phyloP scores from a whole-genome alignment of 2,329 filamentous ascomycete genomes.

The Coniochaeta sp. region DNA sequence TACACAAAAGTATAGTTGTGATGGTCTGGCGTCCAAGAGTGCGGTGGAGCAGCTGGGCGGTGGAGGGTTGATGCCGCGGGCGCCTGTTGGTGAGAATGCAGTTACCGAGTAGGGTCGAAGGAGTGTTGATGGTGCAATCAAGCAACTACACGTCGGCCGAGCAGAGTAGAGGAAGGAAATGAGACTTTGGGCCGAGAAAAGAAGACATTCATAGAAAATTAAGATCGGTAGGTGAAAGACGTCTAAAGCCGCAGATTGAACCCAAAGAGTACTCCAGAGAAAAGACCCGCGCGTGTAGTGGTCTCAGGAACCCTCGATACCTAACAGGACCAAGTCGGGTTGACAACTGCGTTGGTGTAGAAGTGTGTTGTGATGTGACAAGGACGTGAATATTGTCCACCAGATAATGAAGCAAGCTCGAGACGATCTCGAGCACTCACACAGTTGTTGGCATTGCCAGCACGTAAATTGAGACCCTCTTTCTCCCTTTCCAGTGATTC shows the following conservation, averaged over 20 bases:
- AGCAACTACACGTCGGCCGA: conserved; percentile 5
- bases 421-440: background rate
- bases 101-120: conserved; percentile 6
- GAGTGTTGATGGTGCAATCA: conserved; percentile 3
- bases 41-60: conserved; percentile 10
- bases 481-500: conserved; percentile 3
- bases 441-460: background rate
- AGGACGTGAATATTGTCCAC: background rate
- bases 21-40: background rate
- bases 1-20: conserved; percentile 13
- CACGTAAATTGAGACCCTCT: conserved; percentile 4
- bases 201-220: conserved; percentile 17
- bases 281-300: background rate
- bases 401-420: background rate
- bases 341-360: background rate
- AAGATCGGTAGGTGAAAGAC: conserved; percentile 1
- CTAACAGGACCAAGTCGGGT: background rate
- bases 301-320: background rate
- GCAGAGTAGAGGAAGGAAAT: background rate
- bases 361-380: background rate
- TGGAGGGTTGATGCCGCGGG: conserved; percentile 9
- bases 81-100: background rate
- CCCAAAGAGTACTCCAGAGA: background rate
- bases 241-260: background rate
- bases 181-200: background rate